These are phyloP conservation scores for Heritiera fomes DNA, from an alignment of 345 rosid genomes.

Conservation along the genomic window DNA sequence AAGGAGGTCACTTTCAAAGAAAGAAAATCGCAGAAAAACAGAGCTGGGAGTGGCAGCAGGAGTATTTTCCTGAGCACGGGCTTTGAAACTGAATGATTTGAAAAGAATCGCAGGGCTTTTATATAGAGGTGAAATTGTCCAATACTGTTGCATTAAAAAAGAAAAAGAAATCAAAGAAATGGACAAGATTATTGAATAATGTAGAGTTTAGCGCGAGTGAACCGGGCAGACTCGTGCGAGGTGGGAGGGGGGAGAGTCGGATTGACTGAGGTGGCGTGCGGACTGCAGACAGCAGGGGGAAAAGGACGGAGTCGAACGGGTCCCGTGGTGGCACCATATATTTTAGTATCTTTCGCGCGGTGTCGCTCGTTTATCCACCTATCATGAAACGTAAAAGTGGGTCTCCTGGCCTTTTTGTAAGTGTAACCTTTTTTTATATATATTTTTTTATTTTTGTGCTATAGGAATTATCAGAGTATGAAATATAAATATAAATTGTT, in stretches of 20 bases:
- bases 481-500: too few species aligned
- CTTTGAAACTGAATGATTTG: not conserved
- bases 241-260: not conserved
- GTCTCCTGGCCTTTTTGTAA: not conserved
- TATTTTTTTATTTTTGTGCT: too few species aligned
- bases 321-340: not conserved
- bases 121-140: not conserved
- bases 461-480: too few species aligned
- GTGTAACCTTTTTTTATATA: not conserved
- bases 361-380: not conserved
- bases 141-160: not conserved
- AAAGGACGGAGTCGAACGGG: not conserved
- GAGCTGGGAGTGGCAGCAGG: not conserved
- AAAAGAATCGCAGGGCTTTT: not conserved
- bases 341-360: not conserved
- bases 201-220: not conserved
- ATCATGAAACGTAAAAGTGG: not conserved
- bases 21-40: not conserved
- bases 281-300: not conserved
- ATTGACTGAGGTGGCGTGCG: not conserved
- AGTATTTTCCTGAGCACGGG: not conserved
- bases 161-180: not conserved
- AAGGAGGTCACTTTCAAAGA: not conserved
- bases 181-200: not conserved
- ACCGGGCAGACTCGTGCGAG: not conserved